A percentile compares a stretch with the other conserved stretches of the same genome.
Evolutionary conservation across 2,329 filamentous ascomycete species (phyloP).

Genomic region (Phialemonium atrogriseum): DNA sequence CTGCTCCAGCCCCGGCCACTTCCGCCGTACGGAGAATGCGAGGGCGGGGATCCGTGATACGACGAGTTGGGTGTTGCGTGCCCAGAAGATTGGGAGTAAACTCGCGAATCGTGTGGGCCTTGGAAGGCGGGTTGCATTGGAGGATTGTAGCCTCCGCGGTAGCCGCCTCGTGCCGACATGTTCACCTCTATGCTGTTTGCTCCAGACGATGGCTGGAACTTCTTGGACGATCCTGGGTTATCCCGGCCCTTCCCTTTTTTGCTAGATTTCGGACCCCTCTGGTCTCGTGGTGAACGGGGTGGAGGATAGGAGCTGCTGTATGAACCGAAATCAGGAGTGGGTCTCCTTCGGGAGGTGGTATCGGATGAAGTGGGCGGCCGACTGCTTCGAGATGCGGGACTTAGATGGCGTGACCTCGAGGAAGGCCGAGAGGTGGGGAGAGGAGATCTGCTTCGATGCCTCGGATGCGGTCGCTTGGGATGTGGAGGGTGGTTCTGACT

Average conservation of each 20-base stretch:
- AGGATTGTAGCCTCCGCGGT: conserved; percentile 31
- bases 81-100: conserved; percentile 29
- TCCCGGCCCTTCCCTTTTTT: conserved; percentile 30
- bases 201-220: conserved; percentile 30
- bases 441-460: conserved; percentile 13
- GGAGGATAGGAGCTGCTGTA: conserved; percentile 4
- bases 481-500: conserved; percentile 11
- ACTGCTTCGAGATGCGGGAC: conserved; percentile 8
- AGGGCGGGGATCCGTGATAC: conserved; percentile 34
- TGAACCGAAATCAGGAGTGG: conserved; percentile 10
- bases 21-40: conserved; percentile 33
- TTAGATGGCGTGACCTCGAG: conserved; percentile 15
- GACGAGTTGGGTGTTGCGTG: conserved; percentile 33
- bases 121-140: conserved; percentile 24
- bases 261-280: conserved; percentile 8
- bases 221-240: conserved; percentile 27
- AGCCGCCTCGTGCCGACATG: conserved; percentile 34
- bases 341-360: conserved; percentile 11
- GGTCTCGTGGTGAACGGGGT: conserved; percentile 9
- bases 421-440: conserved; percentile 9
- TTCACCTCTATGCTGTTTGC: conserved; percentile 43
- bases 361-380: conserved; percentile 16
- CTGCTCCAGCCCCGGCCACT: conserved; percentile 30
- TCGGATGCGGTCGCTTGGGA: conserved; percentile 10
- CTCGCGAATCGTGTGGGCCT: conserved; percentile 27